Evolutionary conservation across 495 filamentous ascomycete genomes (phyloP), one percentile per base, ranked within the genome.

Genomic region (Penicillium canescens): DNA sequence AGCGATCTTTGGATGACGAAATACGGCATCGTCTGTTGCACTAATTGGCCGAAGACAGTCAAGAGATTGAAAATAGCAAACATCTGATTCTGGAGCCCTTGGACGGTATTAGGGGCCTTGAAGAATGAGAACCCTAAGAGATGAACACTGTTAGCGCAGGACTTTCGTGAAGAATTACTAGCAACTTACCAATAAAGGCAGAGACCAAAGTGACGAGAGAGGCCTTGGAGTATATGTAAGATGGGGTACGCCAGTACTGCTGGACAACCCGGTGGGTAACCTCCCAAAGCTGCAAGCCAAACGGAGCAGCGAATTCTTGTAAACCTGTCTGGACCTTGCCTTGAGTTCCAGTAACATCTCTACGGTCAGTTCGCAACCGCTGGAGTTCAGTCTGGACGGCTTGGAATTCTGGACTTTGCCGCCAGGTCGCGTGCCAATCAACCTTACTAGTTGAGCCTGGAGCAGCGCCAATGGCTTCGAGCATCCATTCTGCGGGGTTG

Each of bases 401-500:
- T 24, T 65, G 63, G 59, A 82, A 82, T 69, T 93, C 89, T 24
- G 77, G 65, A 57, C 79, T 85, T 34, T 83, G 71, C 26, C 81
- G 80, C 89, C 89, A 93, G 8, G 80, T 68, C 44, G 84, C 88
- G 88, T 0, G 89, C 88, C 31, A 87, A 86, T 46, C 88, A 18
- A 18, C 18, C 18, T 18, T 18, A 18, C 18, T 18, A 18, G 18
- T 18, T 18, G 18, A 18, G 18, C 18, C 18, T 18, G 18, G 18
- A 18, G 18, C 18, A 18, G 18, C 18, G 18, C 18, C 88, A 46
- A 89, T 90, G 49, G 86, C 84, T 54, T 91, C 88, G 24, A 93
- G 70, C 86, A 93, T 92, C 86, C 86, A 91, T 67, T 94, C 89
- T 20, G 89, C 89, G 14, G 88, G 88, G 23, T 70, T 94, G 7